A percentile compares a stretch with the other conserved stretches of the same genome.
Conservation (phyloP, 148 eudicot genomes). For the Chenopodium quinoa region DNA sequence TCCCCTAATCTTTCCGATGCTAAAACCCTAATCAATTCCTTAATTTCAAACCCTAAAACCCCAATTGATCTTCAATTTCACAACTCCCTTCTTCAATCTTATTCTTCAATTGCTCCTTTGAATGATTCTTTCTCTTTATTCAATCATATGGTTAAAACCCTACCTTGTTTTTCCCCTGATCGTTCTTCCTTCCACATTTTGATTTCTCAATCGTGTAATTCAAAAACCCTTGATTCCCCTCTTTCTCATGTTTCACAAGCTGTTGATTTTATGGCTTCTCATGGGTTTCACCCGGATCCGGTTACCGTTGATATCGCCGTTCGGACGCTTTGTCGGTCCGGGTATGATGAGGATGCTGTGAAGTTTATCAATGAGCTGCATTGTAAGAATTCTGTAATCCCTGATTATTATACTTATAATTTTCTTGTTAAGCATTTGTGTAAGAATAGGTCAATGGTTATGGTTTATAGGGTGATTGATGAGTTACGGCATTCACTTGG, state of each 20-base stretch:
- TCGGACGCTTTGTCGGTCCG: slow-evolving; percentile 50
- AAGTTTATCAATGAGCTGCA: slow-evolving; percentile 56
- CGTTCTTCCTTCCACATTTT: slow-evolving; percentile 60
- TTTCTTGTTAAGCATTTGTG: slow-evolving; percentile 55
- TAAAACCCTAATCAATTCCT: slow-evolving; percentile 48
- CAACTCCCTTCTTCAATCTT: slow-evolving; percentile 62
- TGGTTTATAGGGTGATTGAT: slow-evolving; percentile 48
- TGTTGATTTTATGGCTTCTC: slow-evolving; percentile 48
- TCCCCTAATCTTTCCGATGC: slow-evolving; percentile 53
- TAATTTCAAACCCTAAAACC: slow-evolving; percentile 32
- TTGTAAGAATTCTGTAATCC: slow-evolving; percentile 36
- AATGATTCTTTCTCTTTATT: slow-evolving; percentile 51
- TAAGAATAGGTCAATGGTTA: slow-evolving; percentile 41
- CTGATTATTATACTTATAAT: slow-evolving; percentile 63
- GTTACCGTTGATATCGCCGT: slow-evolving; percentile 57
- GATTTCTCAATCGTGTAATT: slow-evolving; percentile 40
- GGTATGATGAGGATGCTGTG: slow-evolving; percentile 47
- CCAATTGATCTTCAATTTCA: slow-evolving; percentile 37
- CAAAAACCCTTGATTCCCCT: slow-evolving; percentile 8
- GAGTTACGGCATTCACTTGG: slow-evolving; percentile 46
- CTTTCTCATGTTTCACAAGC: slow-evolving; percentile 28
- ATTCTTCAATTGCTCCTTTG: slow-evolving; percentile 41
- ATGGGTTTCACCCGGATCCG: slow-evolving; percentile 54
- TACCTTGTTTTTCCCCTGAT: slow-evolving; percentile 60
- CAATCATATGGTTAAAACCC: slow-evolving; percentile 48